These are phyloP conservation scores for Aspergillus felis DNA, from an alignment of 2,329 filamentous ascomycete species.

Conservation along the genomic window DNA sequence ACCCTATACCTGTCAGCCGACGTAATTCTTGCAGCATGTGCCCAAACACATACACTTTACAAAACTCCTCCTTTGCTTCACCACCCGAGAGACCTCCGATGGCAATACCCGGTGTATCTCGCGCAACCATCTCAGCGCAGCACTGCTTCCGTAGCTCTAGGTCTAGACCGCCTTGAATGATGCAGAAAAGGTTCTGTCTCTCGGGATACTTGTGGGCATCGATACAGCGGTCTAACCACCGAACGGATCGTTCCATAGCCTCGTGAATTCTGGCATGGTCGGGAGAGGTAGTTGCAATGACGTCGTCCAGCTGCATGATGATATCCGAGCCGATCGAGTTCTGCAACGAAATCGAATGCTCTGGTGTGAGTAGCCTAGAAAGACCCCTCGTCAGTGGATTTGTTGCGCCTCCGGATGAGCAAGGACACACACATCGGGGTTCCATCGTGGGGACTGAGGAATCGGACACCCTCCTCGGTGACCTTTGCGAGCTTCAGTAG, in stretches of 20 bases:
- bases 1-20: constrained; percentile 48
- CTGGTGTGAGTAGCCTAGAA: constrained; percentile 76
- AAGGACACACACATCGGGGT: constrained; percentile 66
- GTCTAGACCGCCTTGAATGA: constrained; percentile 94
- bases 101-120: constrained; percentile 92
- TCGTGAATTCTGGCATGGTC: constrained; percentile 84
- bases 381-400: background rate
- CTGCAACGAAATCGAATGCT: constrained; percentile 93
- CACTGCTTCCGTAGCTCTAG: constrained; percentile 80
- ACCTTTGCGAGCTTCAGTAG: constrained; percentile 88
- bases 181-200: constrained; percentile 92
- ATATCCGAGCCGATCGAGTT: constrained; percentile 98
- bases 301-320: constrained; percentile 99
- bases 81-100: constrained; percentile 94
- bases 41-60: constrained; percentile 58
- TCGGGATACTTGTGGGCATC: constrained; percentile 79
- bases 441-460: constrained; percentile 93
- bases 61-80: constrained; percentile 90
- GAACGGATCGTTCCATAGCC: constrained; percentile 89
- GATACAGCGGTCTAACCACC: constrained; percentile 95
- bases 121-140: constrained; percentile 77
- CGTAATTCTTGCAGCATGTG: background rate
- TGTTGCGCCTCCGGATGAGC: background rate
- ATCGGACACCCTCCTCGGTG: constrained; percentile 92
- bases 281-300: constrained; percentile 91